Percentiles rank a stretch among this genome's conserved stretches.
These are phyloP conservation scores for Albizia julibrissin DNA, from an alignment of 306 rosid genomes.

Conservation along the genomic window DNA sequence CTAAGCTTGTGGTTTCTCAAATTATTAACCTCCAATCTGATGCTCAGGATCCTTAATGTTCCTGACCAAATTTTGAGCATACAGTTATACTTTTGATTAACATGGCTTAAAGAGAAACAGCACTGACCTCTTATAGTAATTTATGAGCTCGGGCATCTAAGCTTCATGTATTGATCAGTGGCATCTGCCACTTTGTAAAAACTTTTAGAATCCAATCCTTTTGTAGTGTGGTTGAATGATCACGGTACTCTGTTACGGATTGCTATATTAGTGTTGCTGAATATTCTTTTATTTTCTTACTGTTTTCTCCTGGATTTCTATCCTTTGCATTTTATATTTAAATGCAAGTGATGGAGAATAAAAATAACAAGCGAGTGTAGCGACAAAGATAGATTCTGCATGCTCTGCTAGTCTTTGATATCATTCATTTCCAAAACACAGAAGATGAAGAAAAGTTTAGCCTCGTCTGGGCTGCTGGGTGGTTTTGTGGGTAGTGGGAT, in stretches of 20 bases:
- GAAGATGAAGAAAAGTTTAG: neutral
- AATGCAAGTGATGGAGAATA: neutral
- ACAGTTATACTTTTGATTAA: conserved; percentile 26
- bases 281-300: neutral
- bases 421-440: neutral
- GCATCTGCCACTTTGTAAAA: conserved; percentile 24
- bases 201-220: conserved; percentile 12
- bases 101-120: conserved; percentile 35
- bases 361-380: neutral
- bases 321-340: neutral
- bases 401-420: neutral
- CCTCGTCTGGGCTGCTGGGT: conserved; percentile 4
- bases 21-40: conserved; percentile 77
- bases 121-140: conserved; percentile 27
- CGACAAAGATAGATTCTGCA: neutral
- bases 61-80: conserved; percentile 21
- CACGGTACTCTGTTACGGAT: neutral
- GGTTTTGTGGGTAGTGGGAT: conserved; percentile 8
- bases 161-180: conserved; percentile 11
- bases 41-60: conserved; percentile 54
- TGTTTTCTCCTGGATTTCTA: neutral
- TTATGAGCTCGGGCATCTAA: conserved; percentile 26
- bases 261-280: conserved; percentile 11
- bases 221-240: conserved; percentile 1
- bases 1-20: conserved; percentile 75